Base-by-base conservation (phyloP, 2,329 filamentous ascomycete species). In the Aspergillus neotritici region DNA sequence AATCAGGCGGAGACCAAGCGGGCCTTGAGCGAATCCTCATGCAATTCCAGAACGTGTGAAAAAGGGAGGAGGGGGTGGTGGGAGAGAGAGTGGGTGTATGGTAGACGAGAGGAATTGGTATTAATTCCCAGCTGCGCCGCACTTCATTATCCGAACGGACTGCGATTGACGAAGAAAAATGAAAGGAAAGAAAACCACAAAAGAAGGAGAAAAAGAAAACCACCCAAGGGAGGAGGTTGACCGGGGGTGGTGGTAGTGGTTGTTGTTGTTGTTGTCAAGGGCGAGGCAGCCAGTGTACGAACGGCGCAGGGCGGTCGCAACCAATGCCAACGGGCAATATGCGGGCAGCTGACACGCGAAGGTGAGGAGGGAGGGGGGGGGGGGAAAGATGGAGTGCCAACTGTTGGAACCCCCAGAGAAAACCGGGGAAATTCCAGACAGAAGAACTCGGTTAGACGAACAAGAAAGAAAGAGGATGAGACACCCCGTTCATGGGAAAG, bases 91-190 rank as follows among this genome's bases (percentile, higher is more conserved):
- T 25, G 21, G 21, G 21, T 25, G 21, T 25, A 45, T 34, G 46
- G 43, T 32, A 35, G 39, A 40, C 40, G 35, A 38, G 41, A 41
- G 39, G 48, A 52, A 56, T 57, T 55, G 55, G 40, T 13, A 37
- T 49, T 54, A 58, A 36, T 40, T 48, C 45, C 39, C 46, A 31
- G 25, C 39, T 53, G 47, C 46, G 43, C 41, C 39, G 51, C 44
- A 43, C 49, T 42, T 53, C 58, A 63, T 63, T 46, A 52, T 61
- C 50, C 37, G 44, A 41, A 41, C 17, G 43, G 46, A 40, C 38
- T 41, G 36, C 41, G 28, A 34, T 35, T 51, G 34, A 41, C 41
- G 45, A 50, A 40, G 44, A 49, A 25, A 25, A 25, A 25, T 4
- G 5, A 17, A 17, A 17, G 5, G 5, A 17, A 17, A 17, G 5